Base-by-base conservation (phyloP, 2,329 filamentous ascomycete genomes). In the Alternaria alternata region DNA sequence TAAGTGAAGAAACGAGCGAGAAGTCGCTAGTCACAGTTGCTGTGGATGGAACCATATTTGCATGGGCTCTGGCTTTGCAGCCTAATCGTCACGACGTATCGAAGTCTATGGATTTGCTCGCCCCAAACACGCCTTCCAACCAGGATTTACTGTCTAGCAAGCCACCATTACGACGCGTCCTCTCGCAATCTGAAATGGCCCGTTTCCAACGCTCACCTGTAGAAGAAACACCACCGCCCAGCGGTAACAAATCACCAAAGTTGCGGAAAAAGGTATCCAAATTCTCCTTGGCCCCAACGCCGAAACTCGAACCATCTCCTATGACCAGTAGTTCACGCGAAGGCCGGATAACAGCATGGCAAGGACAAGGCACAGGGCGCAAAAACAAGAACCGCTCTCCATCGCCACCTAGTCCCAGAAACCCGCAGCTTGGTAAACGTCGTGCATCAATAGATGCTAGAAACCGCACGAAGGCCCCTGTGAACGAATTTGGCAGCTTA, bases 131-230 rank as follows among this genome's bases (percentile, higher is more conserved):
- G 11, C 72, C 75, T 6, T 71, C 69, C 14, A 76, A 75, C 39
- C 71, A 72, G 28, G 74, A 76, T 46, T 54, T 78, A 3, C 55
- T 79, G 7, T 72, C 73, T 1, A 79, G 59, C 54, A 88, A 89
- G 30, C 91, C 90, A 36, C 94, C 94, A 4, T 81, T 98, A 34
- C 87, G 95, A 54, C 91, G 92, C 56, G 91, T 99, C 8, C 83
- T 98, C 32, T 97, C 94, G 2, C 93, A 91, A 69, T 89, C 91
- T 0, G 94, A 98, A 71, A 82, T 98, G 41, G 91, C 93, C 8
- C 92, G 94, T 62, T 94, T 96, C 54, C 84, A 86, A 63, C 81
- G 83, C 54, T 80, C 82, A 18, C 81, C 82, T n/a, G 78, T 82
- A 16, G 75, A 76, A 18, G 70, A 70, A 26, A 62, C 63, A 32